Percentiles rank a stretch among this genome's conserved stretches.
Conservation (phyloP, 768 basidiomycete species). For the Stropharia rugosoannulata region DNA sequence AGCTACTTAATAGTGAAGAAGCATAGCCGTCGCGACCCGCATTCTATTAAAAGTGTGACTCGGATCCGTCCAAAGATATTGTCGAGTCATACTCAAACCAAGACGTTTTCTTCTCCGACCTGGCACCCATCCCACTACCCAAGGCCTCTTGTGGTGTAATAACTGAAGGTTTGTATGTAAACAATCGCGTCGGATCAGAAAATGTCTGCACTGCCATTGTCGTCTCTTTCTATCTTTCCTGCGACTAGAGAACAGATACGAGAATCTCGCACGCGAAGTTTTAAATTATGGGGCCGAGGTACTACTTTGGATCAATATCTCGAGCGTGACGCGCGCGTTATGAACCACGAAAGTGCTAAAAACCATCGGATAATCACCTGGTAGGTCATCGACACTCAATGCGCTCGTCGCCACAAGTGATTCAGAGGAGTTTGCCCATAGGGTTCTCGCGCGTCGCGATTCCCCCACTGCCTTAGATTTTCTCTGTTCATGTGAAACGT, state of each 20-base stretch:
- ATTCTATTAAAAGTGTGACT: too few species aligned
- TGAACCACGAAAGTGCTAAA: too few species aligned
- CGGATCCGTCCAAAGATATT: too few species aligned
- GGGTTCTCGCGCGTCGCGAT: constrained; percentile 57
- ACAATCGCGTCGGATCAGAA: too few species aligned
- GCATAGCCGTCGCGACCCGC: too few species aligned
- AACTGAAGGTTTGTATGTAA: too few species aligned
- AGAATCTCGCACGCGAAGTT: constrained; percentile 15
- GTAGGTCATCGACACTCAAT: constrained; percentile 35
- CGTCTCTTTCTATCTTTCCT: constrained; percentile 39
- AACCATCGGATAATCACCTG: constrained; percentile 20
- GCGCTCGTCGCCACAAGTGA: background rate
- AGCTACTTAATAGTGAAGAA: too few species aligned
- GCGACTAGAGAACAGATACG: constrained; percentile 11
- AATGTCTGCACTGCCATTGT: constrained; percentile 4
- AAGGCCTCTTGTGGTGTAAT: too few species aligned
- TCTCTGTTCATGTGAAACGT: constrained; percentile 68
- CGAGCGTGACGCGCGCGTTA: constrained; percentile 7
- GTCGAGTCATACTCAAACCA: too few species aligned
- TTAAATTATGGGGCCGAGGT: constrained; percentile 10
- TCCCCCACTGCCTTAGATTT: constrained; percentile 52
- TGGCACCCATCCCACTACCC: too few species aligned
- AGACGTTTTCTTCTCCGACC: too few species aligned
- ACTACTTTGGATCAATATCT: constrained; percentile 15
- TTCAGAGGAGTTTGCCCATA: constrained; percentile 16